Base-by-base conservation (phyloP, 352 stramenopile species). In the Phytophthora macrochlamydospora region DNA sequence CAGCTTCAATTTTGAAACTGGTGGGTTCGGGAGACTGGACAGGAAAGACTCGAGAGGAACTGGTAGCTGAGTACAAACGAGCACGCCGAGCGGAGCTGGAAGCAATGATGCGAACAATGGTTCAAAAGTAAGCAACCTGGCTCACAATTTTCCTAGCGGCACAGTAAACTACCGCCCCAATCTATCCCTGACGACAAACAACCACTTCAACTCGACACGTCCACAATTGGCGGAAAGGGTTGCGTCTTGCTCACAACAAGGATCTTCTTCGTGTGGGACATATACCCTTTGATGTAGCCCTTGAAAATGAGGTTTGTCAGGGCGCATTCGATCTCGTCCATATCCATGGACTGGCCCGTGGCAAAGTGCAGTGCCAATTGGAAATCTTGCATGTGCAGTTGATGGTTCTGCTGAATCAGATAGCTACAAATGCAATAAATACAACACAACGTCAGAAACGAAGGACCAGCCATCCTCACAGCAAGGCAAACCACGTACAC, bases 281-380 rank as follows among this genome's bases (percentile, higher is more conserved):
- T 97, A 83, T 99, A 99, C 13, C 97, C 97, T 55, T 97, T 97
- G 68, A 99, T 86, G 72, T 97, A 97, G 35, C 94, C 91, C 63
- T 97, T 97, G 74, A 97, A 98, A 70, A 99, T 99, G 40, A 99
- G 81, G 76, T 99, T 99, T 31, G 95, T 93, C 37, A 99, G 73
- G 54, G 99, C 92, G 59, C 97, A 99, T 80, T 99, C 97, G 48
- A 99, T 91, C 79, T 98, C 94, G 68, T 98, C 93, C 75, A 98
- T 92, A 67, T 98, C 93, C 55, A 96, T 98, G 0, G 79, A 65
- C 31, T 91, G 76, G 42, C 92, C 92, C 0, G 89, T 92, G 46
- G 98, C 73, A 70, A 89, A 88, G 35, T 91, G 84, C 33, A 98
- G 81, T 35, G 86, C 89, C 31, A 86, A 75, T 65, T 96, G 85